phyloP scores from a whole-genome alignment of 768 basidiomycete genomes.

The Lactarius sanguifluus region DNA sequence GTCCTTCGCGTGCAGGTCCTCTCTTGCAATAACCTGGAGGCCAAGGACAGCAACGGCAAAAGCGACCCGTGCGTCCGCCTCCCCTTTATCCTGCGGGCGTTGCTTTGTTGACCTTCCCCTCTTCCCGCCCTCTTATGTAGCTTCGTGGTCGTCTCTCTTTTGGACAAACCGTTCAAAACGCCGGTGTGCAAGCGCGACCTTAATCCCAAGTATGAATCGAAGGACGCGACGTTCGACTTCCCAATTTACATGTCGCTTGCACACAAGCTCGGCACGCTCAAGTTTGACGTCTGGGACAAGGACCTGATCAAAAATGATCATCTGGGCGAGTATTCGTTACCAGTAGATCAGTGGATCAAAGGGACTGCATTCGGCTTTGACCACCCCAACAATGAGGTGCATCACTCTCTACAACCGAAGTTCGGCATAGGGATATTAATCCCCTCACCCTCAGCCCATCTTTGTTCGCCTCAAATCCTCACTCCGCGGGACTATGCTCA shows the following conservation, averaged over 20 bases:
- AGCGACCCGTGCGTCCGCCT: background rate
- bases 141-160: background rate
- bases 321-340: background rate
- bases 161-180: slow-evolving; percentile 25
- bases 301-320: background rate
- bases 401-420: background rate
- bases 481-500: no score
- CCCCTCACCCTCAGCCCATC: no score
- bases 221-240: background rate
- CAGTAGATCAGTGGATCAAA: background rate
- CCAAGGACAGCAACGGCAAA: background rate
- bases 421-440: background rate
- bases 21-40: no score
- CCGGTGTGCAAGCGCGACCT: slow-evolving; percentile 47
- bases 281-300: background rate
- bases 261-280: background rate
- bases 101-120: background rate
- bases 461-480: no score
- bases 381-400: background rate
- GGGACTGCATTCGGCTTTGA: background rate
- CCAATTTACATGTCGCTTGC: background rate
- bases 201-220: background rate
- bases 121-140: background rate
- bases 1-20: no score
- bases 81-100: background rate